These are phyloP conservation scores for Bothriochloa decipiens DNA, from an alignment of 176 grass and related monocot genomes.

Conservation along the genomic window DNA sequence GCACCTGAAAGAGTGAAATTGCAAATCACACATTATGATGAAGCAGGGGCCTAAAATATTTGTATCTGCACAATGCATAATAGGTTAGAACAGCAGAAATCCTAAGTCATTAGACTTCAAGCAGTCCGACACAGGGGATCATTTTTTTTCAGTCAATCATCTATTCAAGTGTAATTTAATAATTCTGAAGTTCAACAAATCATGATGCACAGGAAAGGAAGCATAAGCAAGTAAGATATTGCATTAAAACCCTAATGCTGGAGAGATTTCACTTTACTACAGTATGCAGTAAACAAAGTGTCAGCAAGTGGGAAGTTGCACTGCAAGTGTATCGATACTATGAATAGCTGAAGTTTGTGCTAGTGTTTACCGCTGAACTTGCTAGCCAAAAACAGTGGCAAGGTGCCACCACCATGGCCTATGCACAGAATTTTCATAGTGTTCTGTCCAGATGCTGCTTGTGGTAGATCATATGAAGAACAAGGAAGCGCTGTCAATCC, in stretches of 20 bases:
- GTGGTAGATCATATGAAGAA: constrained; percentile 67
- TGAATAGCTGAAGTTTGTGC: background rate
- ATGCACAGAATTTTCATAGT: constrained; percentile 80
- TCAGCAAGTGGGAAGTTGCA: background rate
- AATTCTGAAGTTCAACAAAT: constrained; percentile 8
- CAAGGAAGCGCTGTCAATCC: constrained; percentile 66
- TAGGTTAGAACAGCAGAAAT: background rate
- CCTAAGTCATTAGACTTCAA: background rate
- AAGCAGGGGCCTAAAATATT: background rate
- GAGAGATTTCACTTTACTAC: background rate
- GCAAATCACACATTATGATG: constrained; percentile 17
- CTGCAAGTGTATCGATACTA: background rate
- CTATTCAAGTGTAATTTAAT: background rate
- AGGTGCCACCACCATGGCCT: constrained; percentile 83
- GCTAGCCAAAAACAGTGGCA: constrained; percentile 83
- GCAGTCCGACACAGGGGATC: background rate
- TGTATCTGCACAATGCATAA: background rate
- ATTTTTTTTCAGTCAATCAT: background rate
- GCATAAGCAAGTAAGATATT: background rate
- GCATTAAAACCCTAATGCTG: background rate
- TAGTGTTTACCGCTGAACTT: constrained; percentile 74
- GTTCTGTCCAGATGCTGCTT: constrained; percentile 62
- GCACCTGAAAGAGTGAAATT: constrained; percentile 58
- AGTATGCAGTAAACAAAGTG: constrained; percentile 13
- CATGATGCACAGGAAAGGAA: constrained; percentile 10